Evolutionary conservation across 2,329 filamentous ascomycete species (phyloP).

Genomic region (Paraconiothyrium brasiliense): DNA sequence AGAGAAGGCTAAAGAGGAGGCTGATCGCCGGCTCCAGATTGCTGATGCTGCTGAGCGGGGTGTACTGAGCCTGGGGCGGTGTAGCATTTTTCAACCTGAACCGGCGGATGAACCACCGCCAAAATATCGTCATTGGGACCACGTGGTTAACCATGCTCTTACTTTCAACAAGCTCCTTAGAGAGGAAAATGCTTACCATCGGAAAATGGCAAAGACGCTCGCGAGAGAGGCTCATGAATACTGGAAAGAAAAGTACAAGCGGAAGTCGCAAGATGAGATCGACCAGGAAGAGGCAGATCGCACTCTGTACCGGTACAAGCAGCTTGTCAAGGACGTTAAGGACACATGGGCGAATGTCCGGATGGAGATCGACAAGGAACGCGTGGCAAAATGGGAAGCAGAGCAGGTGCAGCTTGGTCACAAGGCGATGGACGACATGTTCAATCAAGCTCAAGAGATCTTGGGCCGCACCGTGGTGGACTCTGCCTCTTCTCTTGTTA

Average conservation of each 20-base stretch:
- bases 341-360: conserved; percentile 68
- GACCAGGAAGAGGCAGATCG: conserved; percentile 78
- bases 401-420: conserved; percentile 65
- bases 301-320: conserved; percentile 74
- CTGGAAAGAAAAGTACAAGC: conserved; percentile 72
- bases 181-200: conserved; percentile 81
- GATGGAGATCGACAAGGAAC: conserved; percentile 65
- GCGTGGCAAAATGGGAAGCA: conserved; percentile 67
- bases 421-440: conserved; percentile 76
- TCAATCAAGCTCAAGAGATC: conserved; percentile 70
- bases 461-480: conserved; percentile 45
- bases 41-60: conserved; percentile 78
- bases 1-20: conserved; percentile 65
- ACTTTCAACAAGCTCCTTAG: conserved; percentile 84
- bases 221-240: conserved; percentile 81
- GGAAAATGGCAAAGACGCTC: conserved; percentile 77
- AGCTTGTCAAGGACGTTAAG: conserved; percentile 72
- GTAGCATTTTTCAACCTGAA: conserved; percentile 78
- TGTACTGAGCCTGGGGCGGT: conserved; percentile 75
- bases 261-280: conserved; percentile 72
- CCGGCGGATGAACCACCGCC: conserved; percentile 75
- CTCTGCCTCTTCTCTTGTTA: conserved; percentile 49
- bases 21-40: conserved; percentile 72
- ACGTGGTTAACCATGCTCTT: conserved; percentile 79
- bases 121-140: conserved; percentile 88